Percentiles rank a stretch among this genome's conserved stretches.
Evolutionary conservation across 768 basidiomycete species (phyloP).

Genomic region (Paxillus ammoniavirescens): DNA sequence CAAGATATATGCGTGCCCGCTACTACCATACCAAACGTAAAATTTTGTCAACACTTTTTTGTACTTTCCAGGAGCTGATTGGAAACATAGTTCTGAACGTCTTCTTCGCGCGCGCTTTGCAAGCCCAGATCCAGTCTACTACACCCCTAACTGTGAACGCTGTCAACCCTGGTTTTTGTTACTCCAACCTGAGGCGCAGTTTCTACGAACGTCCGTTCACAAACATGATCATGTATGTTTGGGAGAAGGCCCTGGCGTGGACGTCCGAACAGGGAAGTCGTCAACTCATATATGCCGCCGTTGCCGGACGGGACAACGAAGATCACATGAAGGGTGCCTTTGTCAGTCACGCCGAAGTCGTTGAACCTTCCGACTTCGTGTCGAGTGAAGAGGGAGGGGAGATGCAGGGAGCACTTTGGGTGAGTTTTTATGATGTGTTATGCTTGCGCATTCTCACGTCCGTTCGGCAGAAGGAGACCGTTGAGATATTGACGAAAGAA

Average conservation of each 20-base stretch:
- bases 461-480: conserved; percentile 15
- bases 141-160: conserved; percentile 24
- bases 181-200: conserved; percentile 22
- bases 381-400: conserved; percentile 27
- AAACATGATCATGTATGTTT: background rate
- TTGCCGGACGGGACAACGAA: conserved; percentile 23
- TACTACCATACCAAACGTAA: conserved; percentile 29
- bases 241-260: conserved; percentile 13
- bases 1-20: conserved; percentile 10
- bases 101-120: conserved; percentile 30
- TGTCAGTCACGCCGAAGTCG: conserved; percentile 9
- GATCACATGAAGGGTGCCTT: conserved; percentile 21
- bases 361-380: conserved; percentile 33
- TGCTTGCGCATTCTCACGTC: too few species aligned
- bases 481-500: conserved; percentile 16
- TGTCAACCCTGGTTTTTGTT: conserved; percentile 31
- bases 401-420: conserved; percentile 35
- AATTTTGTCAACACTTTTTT: background rate
- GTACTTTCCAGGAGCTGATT: background rate
- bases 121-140: conserved; percentile 14
- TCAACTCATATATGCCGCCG: conserved; percentile 31
- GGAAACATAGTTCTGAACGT: conserved; percentile 26
- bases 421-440: conserved; percentile 13
- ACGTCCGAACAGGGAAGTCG: conserved; percentile 35
- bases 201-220: background rate